Evolutionary conservation across 441 rosid species (phyloP).

Genomic region (Manihot esculenta): DNA sequence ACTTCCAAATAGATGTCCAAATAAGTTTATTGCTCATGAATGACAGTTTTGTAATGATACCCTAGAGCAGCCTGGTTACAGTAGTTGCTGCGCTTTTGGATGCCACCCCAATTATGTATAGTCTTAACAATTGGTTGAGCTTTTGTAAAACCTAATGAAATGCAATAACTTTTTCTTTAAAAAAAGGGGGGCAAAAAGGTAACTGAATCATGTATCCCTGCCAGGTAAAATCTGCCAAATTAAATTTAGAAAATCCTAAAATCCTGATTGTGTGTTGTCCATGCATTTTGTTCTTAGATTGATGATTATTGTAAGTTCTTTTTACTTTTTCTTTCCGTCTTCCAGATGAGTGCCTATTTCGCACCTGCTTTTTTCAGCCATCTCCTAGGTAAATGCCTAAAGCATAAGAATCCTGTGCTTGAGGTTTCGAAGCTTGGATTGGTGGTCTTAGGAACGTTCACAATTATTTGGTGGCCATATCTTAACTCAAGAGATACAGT

Average conservation of each 20-base stretch:
- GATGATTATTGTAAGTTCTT: not conserved
- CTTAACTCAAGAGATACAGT: conserved; percentile 63
- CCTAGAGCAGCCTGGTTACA: no score
- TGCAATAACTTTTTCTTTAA: not conserved
- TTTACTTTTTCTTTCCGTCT: conserved; percentile 7
- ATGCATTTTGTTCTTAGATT: not conserved
- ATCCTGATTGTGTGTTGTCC: not conserved
- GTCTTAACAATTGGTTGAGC: not conserved
- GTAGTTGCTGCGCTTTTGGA: no score
- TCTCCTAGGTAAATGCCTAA: conserved; percentile 79
- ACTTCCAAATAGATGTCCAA: no score
- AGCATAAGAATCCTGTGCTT: conserved; percentile 59
- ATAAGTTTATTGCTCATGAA: no score
- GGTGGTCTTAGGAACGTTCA: conserved; percentile 65
- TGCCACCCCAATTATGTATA: no score
- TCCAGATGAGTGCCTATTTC: conserved; percentile 92
- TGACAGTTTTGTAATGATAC: no score
- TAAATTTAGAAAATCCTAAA: not conserved
- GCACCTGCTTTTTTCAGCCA: conserved; percentile 93
- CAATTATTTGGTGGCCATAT: conserved; percentile 89
- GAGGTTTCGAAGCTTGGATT: conserved; percentile 67
- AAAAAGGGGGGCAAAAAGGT: not conserved
- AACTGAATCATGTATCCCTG: not conserved
- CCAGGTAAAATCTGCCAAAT: not conserved
- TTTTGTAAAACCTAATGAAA: not conserved